Conservation (phyloP, 495 filamentous ascomycete genomes). For the Penicillium egyptiacum region DNA sequence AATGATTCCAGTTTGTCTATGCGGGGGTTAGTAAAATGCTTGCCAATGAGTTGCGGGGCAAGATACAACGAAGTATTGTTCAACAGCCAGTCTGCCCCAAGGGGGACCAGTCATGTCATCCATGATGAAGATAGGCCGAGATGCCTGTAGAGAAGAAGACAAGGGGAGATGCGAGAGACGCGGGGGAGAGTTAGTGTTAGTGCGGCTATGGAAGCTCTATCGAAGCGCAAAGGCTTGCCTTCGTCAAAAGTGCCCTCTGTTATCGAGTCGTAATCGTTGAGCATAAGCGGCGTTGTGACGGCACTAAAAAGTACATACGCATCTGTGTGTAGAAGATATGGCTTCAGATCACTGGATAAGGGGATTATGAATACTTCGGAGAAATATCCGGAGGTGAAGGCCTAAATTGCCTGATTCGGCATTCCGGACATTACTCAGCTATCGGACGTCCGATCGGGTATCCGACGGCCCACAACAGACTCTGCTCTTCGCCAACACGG, state of each 20-base stretch:
- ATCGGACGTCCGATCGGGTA: constrained; percentile 27
- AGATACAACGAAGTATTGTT: constrained; percentile 10
- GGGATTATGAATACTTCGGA: not conserved
- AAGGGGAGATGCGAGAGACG: constrained; percentile 6
- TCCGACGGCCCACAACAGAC: constrained; percentile 26
- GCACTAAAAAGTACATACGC: not conserved
- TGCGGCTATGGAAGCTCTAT: too few species aligned
- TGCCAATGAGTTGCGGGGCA: not conserved
- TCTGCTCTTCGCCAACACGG: constrained; percentile 15
- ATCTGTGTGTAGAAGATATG: not conserved
- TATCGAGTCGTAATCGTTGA: too few species aligned
- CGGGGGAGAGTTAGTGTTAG: too few species aligned
- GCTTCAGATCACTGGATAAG: not conserved
- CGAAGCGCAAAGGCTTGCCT: not conserved
- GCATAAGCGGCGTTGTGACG: not conserved
- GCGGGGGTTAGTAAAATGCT: not conserved
- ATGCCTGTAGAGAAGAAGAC: not conserved
- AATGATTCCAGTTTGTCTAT: constrained; percentile 10
- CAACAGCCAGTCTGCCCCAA: constrained; percentile 8
- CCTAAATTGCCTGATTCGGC: not conserved
- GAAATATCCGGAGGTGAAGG: not conserved
- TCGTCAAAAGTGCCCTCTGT: too few species aligned
- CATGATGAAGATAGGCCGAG: not conserved
- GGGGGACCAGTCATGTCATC: not conserved
- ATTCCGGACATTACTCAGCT: not conserved